Conservation (phyloP, 1,284 basidiomycete genomes). For the Apiotrichum gamsii region DNA sequence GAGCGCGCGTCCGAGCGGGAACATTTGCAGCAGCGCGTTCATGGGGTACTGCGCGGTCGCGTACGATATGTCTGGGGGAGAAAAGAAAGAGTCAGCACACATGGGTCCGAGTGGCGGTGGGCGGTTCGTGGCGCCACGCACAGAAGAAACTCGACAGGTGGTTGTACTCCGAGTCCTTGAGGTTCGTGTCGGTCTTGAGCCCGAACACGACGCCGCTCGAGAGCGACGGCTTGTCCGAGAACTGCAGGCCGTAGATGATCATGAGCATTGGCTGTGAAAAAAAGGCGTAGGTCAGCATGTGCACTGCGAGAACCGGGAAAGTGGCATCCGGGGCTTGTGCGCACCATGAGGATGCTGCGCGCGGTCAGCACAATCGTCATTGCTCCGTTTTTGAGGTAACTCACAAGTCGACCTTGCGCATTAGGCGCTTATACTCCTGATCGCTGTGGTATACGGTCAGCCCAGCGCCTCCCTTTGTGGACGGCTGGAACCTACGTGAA, state of each 20-base stretch:
- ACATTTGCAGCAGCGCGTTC: conserved; percentile 17
- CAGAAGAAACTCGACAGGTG: conserved; percentile 21
- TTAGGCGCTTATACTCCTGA: conserved; percentile 10
- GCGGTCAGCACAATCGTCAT: too few relatives aligned
- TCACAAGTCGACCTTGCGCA: conserved; percentile 10
- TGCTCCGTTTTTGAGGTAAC: not conserved
- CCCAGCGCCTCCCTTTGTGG: too few relatives aligned
- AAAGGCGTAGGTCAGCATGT: too few relatives aligned
- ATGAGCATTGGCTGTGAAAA: conserved; percentile 11
- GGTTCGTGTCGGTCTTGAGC: conserved; percentile 14
- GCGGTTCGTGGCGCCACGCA: not conserved
- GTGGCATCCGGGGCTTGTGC: too few relatives aligned
- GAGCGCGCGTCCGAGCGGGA: conserved; percentile 24
- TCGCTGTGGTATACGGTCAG: not conserved
- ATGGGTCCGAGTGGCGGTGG: too few relatives aligned
- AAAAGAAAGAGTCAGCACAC: too few relatives aligned
- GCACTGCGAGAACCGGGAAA: too few relatives aligned
- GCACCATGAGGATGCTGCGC: conserved; percentile 5
- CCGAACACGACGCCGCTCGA: conserved; percentile 14
- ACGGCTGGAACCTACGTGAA: conserved; percentile 4
- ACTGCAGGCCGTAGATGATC: conserved; percentile 13
- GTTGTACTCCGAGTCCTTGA: conserved; percentile 16
- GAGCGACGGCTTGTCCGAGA: conserved; percentile 11
- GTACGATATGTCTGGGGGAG: conserved; percentile 16
- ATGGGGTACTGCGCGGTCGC: conserved; percentile 26